phyloP scores from a whole-genome alignment of 352 stramenopile species.

The Aphanomyces stellatus region DNA sequence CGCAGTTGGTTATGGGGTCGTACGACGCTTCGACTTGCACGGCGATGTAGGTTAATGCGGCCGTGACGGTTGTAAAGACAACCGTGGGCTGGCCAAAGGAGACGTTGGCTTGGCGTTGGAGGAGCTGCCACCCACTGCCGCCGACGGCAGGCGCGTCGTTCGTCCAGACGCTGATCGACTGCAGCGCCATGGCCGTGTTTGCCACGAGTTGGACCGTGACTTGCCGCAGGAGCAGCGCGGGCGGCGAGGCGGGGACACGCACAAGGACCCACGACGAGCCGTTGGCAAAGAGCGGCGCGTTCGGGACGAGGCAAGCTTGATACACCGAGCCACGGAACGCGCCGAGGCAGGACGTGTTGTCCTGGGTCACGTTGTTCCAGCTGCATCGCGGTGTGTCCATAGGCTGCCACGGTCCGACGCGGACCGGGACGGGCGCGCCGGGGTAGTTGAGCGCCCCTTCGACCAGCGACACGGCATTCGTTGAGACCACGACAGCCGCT shows the following conservation, averaged over 20 bases:
- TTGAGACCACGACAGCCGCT: constrained; percentile 46
- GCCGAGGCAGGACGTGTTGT: not conserved
- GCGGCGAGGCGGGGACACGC: not conserved
- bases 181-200: not conserved
- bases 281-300: not conserved
- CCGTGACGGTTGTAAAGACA: not conserved
- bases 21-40: constrained; percentile 45
- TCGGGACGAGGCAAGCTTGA: not conserved
- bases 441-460: constrained; percentile 50
- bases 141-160: not conserved
- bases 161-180: constrained; percentile 9
- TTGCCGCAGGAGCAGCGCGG: not conserved
- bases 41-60: not conserved
- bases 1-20: constrained; percentile 33
- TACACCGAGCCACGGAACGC: not conserved
- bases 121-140: not conserved
- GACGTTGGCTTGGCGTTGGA: not conserved
- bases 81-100: not conserved
- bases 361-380: not conserved
- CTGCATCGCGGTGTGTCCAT: not conserved
- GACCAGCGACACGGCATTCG: constrained; percentile 29
- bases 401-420: not conserved
- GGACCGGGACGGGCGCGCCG: constrained; percentile 23
- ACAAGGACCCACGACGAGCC: not conserved
- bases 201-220: not conserved